These are phyloP conservation scores for Lodderomyces oxycetoniae DNA, from an alignment of 1,139 yeast species.

Conservation along the genomic window DNA sequence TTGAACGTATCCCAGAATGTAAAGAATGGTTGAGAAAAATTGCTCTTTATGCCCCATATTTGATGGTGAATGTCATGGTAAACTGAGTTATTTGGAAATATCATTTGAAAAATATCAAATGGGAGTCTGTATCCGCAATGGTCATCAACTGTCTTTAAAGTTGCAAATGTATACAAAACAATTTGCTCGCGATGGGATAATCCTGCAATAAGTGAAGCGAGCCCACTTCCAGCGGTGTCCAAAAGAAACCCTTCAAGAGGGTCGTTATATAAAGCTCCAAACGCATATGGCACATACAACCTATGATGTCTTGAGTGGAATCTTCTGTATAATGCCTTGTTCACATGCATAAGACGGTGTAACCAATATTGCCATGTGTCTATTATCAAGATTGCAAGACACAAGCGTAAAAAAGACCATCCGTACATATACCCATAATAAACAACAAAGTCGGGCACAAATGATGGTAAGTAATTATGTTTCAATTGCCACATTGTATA, in stretches of 20 bases:
- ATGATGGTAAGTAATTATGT: slow-evolving; percentile 30
- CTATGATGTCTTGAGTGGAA: slow-evolving; percentile 95
- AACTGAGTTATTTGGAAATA: slow-evolving; percentile 92
- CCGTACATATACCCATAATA: slow-evolving; percentile 56
- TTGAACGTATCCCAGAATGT: slow-evolving; percentile 81
- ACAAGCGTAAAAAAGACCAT: slow-evolving; percentile 51
- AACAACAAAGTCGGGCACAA: slow-evolving; percentile 41
- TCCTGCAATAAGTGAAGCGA: slow-evolving; percentile 61
- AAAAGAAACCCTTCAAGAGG: slow-evolving; percentile 89
- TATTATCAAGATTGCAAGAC: slow-evolving; percentile 64
- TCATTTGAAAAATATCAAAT: slow-evolving; percentile 77
- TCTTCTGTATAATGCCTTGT: slow-evolving; percentile 65
- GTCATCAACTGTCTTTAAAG: slow-evolving; percentile 95
- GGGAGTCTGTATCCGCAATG: slow-evolving; percentile 96
- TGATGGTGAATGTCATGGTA: slow-evolving; percentile 98
- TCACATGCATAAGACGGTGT: slow-evolving; percentile 84
- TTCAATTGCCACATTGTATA: slow-evolving; percentile 64
- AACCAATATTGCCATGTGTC: slow-evolving; percentile 95
- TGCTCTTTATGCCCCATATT: slow-evolving; percentile 88
- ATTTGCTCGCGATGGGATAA: slow-evolving; percentile 75
- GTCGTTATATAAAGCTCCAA: slow-evolving; percentile 91
- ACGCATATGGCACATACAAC: slow-evolving; percentile 92
- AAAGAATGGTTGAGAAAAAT: slow-evolving; percentile 96
- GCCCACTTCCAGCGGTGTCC: slow-evolving; percentile 89
- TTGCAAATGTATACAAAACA: slow-evolving; percentile 75